phyloP scores from a whole-genome alignment of 352 stramenopile species.

The Globisporangium nagaii region DNA sequence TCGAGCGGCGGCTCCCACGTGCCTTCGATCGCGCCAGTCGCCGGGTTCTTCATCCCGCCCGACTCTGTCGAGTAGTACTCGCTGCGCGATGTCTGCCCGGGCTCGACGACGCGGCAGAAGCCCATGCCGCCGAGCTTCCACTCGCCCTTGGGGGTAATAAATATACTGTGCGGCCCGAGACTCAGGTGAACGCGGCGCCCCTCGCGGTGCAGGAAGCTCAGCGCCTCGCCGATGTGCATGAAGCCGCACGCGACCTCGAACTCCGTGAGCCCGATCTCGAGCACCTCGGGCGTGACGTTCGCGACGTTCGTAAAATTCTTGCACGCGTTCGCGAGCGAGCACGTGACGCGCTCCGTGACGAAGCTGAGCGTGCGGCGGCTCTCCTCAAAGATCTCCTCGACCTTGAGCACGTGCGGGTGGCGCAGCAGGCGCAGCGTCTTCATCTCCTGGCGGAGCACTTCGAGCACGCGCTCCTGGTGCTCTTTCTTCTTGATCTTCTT shows the following conservation, averaged over 20 bases:
- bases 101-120: slow-evolving; percentile 83
- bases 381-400: slow-evolving; percentile 89
- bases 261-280: slow-evolving; percentile 83
- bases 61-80: slow-evolving; percentile 74
- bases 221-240: slow-evolving; percentile 85
- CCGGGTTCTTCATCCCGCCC: slow-evolving; percentile 43
- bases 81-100: slow-evolving; percentile 71
- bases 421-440: slow-evolving; percentile 82
- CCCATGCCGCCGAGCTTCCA: slow-evolving; percentile 91
- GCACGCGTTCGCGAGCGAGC: slow-evolving; percentile 86
- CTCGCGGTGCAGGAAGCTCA: slow-evolving; percentile 90
- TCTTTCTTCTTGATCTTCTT: slow-evolving; percentile 83
- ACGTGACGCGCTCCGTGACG: slow-evolving; percentile 87
- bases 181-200: slow-evolving; percentile 83
- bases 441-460: slow-evolving; percentile 86
- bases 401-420: slow-evolving; percentile 87
- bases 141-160: slow-evolving; percentile 88
- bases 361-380: slow-evolving; percentile 83
- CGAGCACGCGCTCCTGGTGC: slow-evolving; percentile 79
- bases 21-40: slow-evolving; percentile 48
- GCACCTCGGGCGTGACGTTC: slow-evolving; percentile 82
- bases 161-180: slow-evolving; percentile 82
- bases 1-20: slow-evolving; percentile 80
- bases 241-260: slow-evolving; percentile 86
- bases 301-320: slow-evolving; percentile 86